Evolutionary conservation across 805 yeast genomes (phyloP), one percentile per base, ranked within the genome.

Genomic region (Ogataea siamensis): DNA sequence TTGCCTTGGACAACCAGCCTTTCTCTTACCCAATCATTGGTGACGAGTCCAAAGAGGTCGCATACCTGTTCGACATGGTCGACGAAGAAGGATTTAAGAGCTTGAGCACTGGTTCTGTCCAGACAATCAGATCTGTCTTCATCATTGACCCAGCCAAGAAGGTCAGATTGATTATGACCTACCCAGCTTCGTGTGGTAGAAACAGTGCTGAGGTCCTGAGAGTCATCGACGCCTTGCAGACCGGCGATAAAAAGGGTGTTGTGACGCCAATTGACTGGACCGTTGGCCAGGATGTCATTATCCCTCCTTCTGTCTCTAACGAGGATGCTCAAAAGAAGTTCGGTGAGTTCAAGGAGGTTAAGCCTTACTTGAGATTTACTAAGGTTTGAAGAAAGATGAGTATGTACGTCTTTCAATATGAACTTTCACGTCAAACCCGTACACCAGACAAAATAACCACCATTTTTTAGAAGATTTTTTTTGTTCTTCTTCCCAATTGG

Each of bases 161-260:
- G 68, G 80, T 89, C 59, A 81, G 96, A 70, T 73, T 87, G 59
- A 80, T 83, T 50, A 66, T 89, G 71, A 76, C 91, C 15, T 88
- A 88, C 73, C 97, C 97, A 42, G 93, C 96, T 43, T 83, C 95
- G 31, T 80, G 86, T 45, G 97, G 97, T 62, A 84, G 97, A 75
- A 88, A 89, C 80, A 76, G 95, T 46, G 76, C 85, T 42, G 97
- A 88, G 73, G 91, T 88, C 24, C 73, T 89, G 64, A 83, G 97
- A 70, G 95, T 84, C 40, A 68, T 88, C 49, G 96, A 87, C 62
- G 84, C 95, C 38, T 71, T 88, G 63, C 96, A 87, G 71, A 70
- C 79, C 48, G 86, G 87, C 54, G 96, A 89, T 66, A 73, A 76
- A 60, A 70, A 77, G 66, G 86, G 91, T 57, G 76, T 88, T 50